A percentile compares a stretch with the other conserved stretches of the same genome.
These are phyloP conservation scores for Trypethelium eluteriae DNA, from an alignment of 495 filamentous ascomycete species.

Conservation along the genomic window DNA sequence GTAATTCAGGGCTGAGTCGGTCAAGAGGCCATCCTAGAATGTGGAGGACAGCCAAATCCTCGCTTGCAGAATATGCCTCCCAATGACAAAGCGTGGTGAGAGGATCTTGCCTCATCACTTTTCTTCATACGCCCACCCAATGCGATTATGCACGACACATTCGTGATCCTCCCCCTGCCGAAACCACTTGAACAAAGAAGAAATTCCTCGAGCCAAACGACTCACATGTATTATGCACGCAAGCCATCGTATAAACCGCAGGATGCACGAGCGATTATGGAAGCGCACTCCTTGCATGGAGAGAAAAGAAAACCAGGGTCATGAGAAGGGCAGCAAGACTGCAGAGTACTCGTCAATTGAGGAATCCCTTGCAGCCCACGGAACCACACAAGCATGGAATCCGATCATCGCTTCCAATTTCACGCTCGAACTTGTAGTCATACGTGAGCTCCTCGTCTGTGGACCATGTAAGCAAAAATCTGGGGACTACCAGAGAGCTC, in stretches of 20 bases:
- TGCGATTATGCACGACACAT: neutral
- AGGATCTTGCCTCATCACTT: neutral
- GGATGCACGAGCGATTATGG: neutral
- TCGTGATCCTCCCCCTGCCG: neutral
- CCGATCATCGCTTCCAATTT: slow-evolving; percentile 86
- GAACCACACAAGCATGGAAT: slow-evolving; percentile 97
- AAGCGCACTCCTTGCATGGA: neutral
- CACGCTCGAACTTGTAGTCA: slow-evolving; percentile 99
- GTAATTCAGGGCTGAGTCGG: neutral
- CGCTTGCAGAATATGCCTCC: neutral
- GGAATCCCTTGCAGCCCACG: slow-evolving; percentile 92
- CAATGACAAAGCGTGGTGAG: neutral
- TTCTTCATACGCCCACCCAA: slow-evolving; percentile 3
- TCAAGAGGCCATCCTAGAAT: neutral
- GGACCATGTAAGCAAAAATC: slow-evolving; percentile 18
- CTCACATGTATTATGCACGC: neutral
- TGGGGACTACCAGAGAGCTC: neutral
- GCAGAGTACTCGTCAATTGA: slow-evolving; percentile 58
- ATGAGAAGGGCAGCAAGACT: neutral
- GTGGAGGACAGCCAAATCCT: neutral
- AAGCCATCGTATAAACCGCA: neutral
- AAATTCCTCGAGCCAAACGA: neutral
- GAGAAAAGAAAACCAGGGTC: neutral
- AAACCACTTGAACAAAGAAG: neutral
- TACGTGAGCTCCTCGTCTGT: slow-evolving; percentile 97